phyloP scores from a whole-genome alignment of 2,329 filamentous ascomycete species.

The Boeremia lycopersici region DNA sequence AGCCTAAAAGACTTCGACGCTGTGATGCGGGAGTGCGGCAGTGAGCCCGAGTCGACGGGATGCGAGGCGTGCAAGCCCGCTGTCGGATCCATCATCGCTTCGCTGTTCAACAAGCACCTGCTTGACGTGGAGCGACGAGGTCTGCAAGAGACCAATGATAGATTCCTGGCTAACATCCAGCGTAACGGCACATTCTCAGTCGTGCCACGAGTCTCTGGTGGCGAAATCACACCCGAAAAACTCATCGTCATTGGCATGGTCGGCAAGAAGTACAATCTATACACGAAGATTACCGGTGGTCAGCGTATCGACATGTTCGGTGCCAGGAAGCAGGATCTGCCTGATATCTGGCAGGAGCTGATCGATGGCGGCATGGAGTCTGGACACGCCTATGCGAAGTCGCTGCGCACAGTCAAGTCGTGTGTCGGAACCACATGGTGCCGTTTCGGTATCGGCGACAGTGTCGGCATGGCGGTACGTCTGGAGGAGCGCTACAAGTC shows the following conservation, averaged over 20 bases:
- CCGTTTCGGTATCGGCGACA: constrained; percentile 85
- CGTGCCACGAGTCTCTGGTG: constrained; percentile 79
- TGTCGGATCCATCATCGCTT: constrained; percentile 79
- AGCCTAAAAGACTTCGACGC: constrained; percentile 72
- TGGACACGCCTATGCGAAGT: constrained; percentile 90
- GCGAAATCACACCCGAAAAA: constrained; percentile 87
- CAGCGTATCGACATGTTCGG: constrained; percentile 95
- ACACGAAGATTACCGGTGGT: constrained; percentile 90
- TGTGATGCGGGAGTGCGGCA: constrained; percentile 80
- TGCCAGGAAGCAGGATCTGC: constrained; percentile 83
- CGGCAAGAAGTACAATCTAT: constrained; percentile 81
- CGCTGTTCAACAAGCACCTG: constrained; percentile 82
- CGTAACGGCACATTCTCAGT: constrained; percentile 91
- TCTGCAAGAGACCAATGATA: constrained; percentile 89
- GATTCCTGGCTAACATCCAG: constrained; percentile 87
- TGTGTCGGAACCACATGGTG: constrained; percentile 94
- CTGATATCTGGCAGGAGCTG: constrained; percentile 80
- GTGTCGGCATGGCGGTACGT: constrained; percentile 86
- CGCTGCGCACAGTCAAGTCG: constrained; percentile 85
- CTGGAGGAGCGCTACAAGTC: constrained; percentile 92
- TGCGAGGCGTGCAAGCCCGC: constrained; percentile 88
- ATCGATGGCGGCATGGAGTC: constrained; percentile 87
- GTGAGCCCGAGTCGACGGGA: constrained; percentile 72
- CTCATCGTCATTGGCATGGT: constrained; percentile 83
- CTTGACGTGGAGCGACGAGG: constrained; percentile 73